Evolutionary conservation across 352 stramenopile genomes (phyloP), one percentile per base, ranked within the genome.

Genomic region (Pilasporangium apinafurcum): DNA sequence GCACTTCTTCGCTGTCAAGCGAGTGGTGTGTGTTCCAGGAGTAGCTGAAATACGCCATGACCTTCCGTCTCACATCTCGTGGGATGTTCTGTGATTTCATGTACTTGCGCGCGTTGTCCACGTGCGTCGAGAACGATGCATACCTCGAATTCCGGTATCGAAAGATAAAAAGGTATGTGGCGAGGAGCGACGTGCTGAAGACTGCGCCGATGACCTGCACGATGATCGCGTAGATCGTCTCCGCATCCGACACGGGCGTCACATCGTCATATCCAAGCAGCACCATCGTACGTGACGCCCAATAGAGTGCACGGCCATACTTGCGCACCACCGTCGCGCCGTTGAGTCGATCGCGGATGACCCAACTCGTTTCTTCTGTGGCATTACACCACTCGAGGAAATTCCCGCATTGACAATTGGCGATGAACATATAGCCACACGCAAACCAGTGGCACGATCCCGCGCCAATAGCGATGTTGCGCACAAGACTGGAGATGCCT

Each of bases 81-180:
- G 77, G 71, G 10, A 89, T 63, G 32, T 71, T 75, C 43, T 87
- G 69, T 1, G 66, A 80, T 21, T 72, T 71, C 77, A 89, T 86
- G 39, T 83, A 84, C 38, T 84, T 69, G 8, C 70, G 54, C 0
- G 74, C 69, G 25, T 87, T 87, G 37, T 86, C 73, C 9, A 89
- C 66, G 30, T 89, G 71, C 0, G 68, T 53, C 0, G 64, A 51
- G 37, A 82, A 84, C 17, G 62, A 57, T 5, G 63, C 72, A 25
- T 72, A 59, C 1, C 70, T 50, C 1, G 64, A 60, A 30, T 83
- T 82, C 24, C 72, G 65, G 39, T 82, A 61, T 1, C 76, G 76
- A n/a, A 86, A 86, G 33, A 86, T 77, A 46, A 88, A 88, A 12
- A 84, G 53, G 39, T 78, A 86, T 5, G 63, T 83, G 1, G 77